These are phyloP conservation scores for Candida palmyrensis DNA, from an alignment of 805 yeast genomes.

Conservation along the genomic window DNA sequence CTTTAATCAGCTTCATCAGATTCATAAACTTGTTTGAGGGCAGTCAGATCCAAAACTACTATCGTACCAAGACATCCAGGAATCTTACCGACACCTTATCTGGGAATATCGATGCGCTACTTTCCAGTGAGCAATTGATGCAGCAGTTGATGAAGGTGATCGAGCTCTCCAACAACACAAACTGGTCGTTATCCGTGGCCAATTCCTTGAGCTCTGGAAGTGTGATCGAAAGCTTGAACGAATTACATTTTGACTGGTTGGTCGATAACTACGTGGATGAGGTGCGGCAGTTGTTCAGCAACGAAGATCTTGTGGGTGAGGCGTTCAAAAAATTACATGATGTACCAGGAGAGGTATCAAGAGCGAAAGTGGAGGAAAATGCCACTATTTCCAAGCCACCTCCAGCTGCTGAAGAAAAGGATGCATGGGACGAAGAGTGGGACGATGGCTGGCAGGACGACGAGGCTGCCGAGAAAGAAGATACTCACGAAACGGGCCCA, in stretches of 20 bases:
- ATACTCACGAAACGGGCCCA: too few relatives aligned
- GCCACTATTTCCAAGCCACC: constrained; percentile 1
- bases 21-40: constrained; percentile 24
- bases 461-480: constrained; percentile 15
- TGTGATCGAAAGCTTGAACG: constrained; percentile 19
- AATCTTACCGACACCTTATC: constrained; percentile 24
- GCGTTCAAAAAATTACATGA: constrained; percentile 7
- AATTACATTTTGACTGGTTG: constrained; percentile 26
- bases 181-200: constrained; percentile 23
- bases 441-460: constrained; percentile 23
- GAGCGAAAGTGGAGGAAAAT: constrained; percentile 6
- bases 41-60: constrained; percentile 18
- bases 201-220: constrained; percentile 7
- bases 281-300: constrained; percentile 17
- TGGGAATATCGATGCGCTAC: constrained; percentile 20
- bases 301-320: constrained; percentile 5
- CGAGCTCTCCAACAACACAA: constrained; percentile 13
- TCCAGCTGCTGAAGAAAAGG: background rate
- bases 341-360: constrained; percentile 13
- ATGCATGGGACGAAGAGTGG: constrained; percentile 10
- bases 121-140: constrained; percentile 13
- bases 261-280: constrained; percentile 27
- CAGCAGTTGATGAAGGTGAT: constrained; percentile 14
- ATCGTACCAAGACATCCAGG: constrained; percentile 23
- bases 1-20: constrained; percentile 21